Percentiles rank a stretch among this genome's conserved stretches.
These are phyloP conservation scores for Saturnispora kantuleensis DNA, from an alignment of 805 yeast genomes.

Conservation along the genomic window DNA sequence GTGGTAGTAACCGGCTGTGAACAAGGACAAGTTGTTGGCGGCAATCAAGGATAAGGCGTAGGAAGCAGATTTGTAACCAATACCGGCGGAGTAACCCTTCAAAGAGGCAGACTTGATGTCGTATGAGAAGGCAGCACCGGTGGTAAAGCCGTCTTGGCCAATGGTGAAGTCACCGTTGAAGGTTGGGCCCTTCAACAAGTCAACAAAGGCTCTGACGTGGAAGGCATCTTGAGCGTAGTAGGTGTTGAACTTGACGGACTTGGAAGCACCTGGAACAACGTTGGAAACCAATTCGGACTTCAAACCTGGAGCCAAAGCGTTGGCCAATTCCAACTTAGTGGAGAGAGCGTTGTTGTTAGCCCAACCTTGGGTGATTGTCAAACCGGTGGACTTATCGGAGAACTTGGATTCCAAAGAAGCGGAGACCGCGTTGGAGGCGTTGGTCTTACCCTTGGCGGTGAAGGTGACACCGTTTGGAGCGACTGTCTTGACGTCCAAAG, in stretches of 20 bases:
- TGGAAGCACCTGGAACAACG: slow-evolving; percentile 75
- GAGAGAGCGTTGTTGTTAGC: slow-evolving; percentile 83
- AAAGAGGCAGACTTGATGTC: slow-evolving; percentile 89
- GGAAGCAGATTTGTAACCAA: slow-evolving; percentile 84
- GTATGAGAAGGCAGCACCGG: slow-evolving; percentile 96
- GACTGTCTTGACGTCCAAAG: slow-evolving; percentile 80
- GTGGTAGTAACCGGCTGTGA: slow-evolving; percentile 96
- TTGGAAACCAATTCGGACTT: slow-evolving; percentile 86
- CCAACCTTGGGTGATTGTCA: slow-evolving; percentile 96
- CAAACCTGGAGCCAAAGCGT: slow-evolving; percentile 89
- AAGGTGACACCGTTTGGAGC: slow-evolving; percentile 97
- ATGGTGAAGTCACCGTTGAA: slow-evolving; percentile 92
- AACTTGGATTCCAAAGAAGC: slow-evolving; percentile 88
- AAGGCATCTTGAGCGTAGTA: slow-evolving; percentile 88
- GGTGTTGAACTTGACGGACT: slow-evolving; percentile 83
- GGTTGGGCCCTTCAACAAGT: slow-evolving; percentile 88
- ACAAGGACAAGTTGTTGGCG: slow-evolving; percentile 75
- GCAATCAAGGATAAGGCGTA: slow-evolving; percentile 82
- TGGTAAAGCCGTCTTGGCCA: slow-evolving; percentile 93
- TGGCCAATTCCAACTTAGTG: slow-evolving; percentile 88
- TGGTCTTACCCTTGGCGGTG: slow-evolving; percentile 77
- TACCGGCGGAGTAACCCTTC: slow-evolving; percentile 87
- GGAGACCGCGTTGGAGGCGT: slow-evolving; percentile 63
- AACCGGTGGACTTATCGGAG: slow-evolving; percentile 85
- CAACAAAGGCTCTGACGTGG: slow-evolving; percentile 91